Evolutionary conservation across 2,329 filamentous ascomycete species (phyloP).

Genomic region (Fusarium lyarnte): DNA sequence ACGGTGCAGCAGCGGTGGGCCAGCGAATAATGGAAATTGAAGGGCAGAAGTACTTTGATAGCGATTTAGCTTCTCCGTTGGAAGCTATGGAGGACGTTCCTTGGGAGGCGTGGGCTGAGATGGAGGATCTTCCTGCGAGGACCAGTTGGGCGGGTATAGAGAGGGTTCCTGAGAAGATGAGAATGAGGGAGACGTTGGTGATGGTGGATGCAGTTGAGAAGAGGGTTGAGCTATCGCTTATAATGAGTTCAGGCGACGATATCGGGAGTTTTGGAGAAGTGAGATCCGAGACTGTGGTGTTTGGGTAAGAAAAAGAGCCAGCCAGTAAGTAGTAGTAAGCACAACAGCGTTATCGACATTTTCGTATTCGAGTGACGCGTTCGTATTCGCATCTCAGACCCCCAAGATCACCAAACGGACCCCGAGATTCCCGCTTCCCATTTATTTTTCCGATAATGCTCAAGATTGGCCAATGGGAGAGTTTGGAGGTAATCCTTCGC

Average conservation of each 20-base stretch:
- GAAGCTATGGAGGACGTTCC: constrained; percentile 14
- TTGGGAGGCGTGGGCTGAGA: constrained; percentile 39
- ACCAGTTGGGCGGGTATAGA: constrained; percentile 38
- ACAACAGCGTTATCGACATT: background rate
- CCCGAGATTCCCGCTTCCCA: constrained; percentile 13
- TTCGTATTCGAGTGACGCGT: constrained; percentile 22
- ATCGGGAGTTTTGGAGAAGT: constrained; percentile 19
- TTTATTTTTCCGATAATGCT: background rate
- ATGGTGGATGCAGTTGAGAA: constrained; percentile 32
- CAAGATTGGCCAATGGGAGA: constrained; percentile 4
- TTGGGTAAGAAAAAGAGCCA: background rate
- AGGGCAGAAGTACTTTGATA: constrained; percentile 30
- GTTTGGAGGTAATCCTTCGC: background rate
- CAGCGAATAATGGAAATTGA: constrained; percentile 36
- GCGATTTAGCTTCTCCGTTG: constrained; percentile 3
- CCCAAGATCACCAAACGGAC: background rate
- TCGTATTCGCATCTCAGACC: constrained; percentile 18
- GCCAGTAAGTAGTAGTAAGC: no score
- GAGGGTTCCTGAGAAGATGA: constrained; percentile 30
- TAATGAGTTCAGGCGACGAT: constrained; percentile 36
- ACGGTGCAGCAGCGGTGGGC: constrained; percentile 39
- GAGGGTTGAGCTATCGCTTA: constrained; percentile 32
- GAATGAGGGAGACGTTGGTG: constrained; percentile 40
- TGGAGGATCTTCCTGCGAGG: constrained; percentile 1
- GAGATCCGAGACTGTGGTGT: constrained; percentile 24